Evolutionary conservation across 2,329 filamentous ascomycete genomes (phyloP).

Genomic region (Penicillium sp.): DNA sequence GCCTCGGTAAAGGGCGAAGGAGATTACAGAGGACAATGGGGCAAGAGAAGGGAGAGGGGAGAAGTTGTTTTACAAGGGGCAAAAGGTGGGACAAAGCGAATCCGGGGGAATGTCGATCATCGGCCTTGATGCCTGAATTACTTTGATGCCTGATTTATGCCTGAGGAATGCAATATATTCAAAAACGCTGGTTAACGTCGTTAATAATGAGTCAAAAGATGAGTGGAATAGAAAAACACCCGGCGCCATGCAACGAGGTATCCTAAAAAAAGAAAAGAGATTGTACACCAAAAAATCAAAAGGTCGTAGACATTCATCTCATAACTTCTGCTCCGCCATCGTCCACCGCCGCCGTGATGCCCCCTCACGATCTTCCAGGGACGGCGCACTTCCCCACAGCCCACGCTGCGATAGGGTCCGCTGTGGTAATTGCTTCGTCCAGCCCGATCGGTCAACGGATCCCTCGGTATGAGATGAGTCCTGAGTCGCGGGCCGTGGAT

Average conservation of each 20-base stretch:
- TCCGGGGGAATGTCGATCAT: constrained; percentile 12
- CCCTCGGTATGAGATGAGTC: constrained; percentile 8
- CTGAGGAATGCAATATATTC: constrained; percentile 4
- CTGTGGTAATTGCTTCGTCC: constrained; percentile 25
- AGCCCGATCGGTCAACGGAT: constrained; percentile 5
- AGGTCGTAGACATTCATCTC: constrained; percentile 1
- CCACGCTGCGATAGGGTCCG: constrained; percentile 32
- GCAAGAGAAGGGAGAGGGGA: not conserved
- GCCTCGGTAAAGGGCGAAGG: not conserved
- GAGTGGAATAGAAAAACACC: constrained; percentile 13
- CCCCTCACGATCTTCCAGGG: constrained; percentile 27
- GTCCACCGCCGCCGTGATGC: constrained; percentile 37
- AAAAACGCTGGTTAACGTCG: not conserved
- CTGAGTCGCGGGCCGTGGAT: constrained; percentile 20
- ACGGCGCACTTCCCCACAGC: constrained; percentile 35
- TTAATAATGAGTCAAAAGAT: not conserved
- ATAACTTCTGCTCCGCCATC: constrained; percentile 31
- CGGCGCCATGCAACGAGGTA: constrained; percentile 22
- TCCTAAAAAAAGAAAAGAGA: constrained; percentile 10
- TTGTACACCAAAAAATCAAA: not conserved
- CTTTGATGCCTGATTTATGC: no score
- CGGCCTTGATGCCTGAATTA: no score
- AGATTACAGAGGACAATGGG: not conserved
- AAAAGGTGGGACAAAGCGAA: constrained; percentile 7
- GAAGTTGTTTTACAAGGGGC: constrained; percentile 10